Percentiles rank a stretch among this genome's conserved stretches.
Evolutionary conservation across 306 rosid genomes (phyloP).

Genomic region (Prunus padus): DNA sequence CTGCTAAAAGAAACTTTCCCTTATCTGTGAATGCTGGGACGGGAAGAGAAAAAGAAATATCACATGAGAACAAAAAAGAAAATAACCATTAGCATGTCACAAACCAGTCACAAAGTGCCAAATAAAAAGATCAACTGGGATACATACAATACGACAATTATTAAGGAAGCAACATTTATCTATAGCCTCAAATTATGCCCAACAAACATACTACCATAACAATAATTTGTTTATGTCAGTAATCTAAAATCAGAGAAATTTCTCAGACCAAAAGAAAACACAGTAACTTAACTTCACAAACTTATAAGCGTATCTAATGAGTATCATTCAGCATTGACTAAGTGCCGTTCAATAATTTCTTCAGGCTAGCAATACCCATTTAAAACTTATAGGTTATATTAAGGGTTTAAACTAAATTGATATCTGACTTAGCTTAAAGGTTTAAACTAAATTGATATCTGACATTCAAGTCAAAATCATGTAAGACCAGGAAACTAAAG

Average conservation of each 20-base stretch:
- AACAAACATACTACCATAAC: background rate
- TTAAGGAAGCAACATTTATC: background rate
- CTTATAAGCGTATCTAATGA: background rate
- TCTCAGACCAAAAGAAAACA: too few species aligned
- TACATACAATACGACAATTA: background rate
- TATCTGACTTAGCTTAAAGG: background rate
- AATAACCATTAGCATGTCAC: slow-evolving; percentile 15
- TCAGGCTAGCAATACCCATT: slow-evolving; percentile 3
- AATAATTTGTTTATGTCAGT: background rate
- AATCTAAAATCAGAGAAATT: background rate
- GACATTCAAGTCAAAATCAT: background rate
- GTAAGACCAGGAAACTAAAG: slow-evolving; percentile 5
- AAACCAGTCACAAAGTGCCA: slow-evolving; percentile 9
- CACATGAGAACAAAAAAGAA: slow-evolving; percentile 13
- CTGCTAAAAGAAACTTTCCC: slow-evolving; percentile 95
- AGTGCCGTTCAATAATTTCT: slow-evolving; percentile 11
- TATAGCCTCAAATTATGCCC: background rate
- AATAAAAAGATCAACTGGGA: background rate
- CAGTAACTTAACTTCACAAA: background rate
- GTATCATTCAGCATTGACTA: slow-evolving; percentile 2
- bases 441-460: background rate
- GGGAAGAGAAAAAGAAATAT: background rate
- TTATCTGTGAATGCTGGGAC: slow-evolving; percentile 80
- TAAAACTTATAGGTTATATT: background rate
- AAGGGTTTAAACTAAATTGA: background rate